These are phyloP conservation scores for Grosmannia huntii DNA, from an alignment of 2,329 filamentous ascomycete species.

Conservation along the genomic window DNA sequence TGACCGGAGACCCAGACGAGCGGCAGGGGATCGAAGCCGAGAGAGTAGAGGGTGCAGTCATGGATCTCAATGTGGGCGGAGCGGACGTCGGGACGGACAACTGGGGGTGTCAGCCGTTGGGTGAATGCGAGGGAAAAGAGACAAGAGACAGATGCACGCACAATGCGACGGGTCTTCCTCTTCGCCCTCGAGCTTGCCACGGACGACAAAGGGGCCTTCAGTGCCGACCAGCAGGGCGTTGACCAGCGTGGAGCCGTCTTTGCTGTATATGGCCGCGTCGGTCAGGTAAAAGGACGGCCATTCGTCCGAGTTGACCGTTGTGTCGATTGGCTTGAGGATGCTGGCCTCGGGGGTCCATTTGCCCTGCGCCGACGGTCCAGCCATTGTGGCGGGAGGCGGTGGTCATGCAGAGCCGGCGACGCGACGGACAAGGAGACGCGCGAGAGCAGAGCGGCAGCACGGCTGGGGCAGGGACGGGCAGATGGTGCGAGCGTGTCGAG, in stretches of 20 bases:
- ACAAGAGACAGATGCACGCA: conserved; percentile 16
- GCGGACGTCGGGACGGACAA: conserved; percentile 20
- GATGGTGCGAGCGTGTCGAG: neutral
- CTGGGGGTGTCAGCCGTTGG: conserved; percentile 11
- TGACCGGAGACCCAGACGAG: conserved; percentile 54
- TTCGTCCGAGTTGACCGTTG: conserved; percentile 25
- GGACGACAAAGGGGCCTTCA: conserved; percentile 47
- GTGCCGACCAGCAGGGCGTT: conserved; percentile 49
- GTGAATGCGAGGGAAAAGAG: neutral
- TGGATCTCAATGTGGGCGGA: conserved; percentile 39
- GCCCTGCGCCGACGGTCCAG: neutral
- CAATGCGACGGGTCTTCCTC: conserved; percentile 25
- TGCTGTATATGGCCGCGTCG: conserved; percentile 46
- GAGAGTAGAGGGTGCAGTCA: conserved; percentile 36
- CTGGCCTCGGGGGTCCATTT: conserved; percentile 1
- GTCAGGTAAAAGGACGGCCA: conserved; percentile 51
- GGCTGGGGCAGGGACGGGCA: neutral
- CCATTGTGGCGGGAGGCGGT: neutral
- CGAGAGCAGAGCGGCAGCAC: neutral
- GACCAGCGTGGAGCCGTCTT: conserved; percentile 38
- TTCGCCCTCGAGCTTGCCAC: conserved; percentile 42
- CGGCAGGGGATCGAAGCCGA: conserved; percentile 39
- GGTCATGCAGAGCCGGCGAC: neutral
- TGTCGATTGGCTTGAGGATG: conserved; percentile 23
- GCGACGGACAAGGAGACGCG: neutral